Evolutionary conservation across 1,284 basidiomycete species (phyloP).

Genomic region (Peniophora sp.): DNA sequence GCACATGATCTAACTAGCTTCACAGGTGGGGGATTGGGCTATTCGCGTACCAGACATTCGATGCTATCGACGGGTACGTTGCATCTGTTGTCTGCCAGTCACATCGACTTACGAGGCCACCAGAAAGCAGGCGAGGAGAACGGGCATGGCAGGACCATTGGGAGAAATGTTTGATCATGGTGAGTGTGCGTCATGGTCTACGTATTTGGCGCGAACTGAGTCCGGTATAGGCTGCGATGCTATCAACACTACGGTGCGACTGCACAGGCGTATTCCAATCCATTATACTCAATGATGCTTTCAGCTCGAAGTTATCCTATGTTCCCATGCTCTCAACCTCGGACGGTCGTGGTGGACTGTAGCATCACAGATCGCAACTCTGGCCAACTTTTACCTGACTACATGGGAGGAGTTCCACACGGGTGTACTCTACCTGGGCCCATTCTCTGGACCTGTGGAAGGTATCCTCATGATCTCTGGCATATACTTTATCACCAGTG

Average conservation of each 20-base stretch:
- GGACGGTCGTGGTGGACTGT: conserved; percentile 97
- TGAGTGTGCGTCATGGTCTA: conserved; percentile 18
- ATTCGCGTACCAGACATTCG: conserved; percentile 89
- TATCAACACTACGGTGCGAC: conserved; percentile 83
- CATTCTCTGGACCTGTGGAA: conserved; percentile 94
- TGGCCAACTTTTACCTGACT: conserved; percentile 92
- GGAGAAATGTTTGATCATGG: conserved; percentile 99
- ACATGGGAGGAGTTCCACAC: conserved; percentile 99
- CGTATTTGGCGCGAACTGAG: background rate
- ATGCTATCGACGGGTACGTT: conserved; percentile 78
- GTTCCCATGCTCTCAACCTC: conserved; percentile 81
- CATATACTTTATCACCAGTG: conserved; percentile 76
- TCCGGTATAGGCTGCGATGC: conserved; percentile 72
- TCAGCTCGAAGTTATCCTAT: conserved; percentile 80
- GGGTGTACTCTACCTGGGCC: conserved; percentile 82
- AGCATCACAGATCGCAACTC: conserved; percentile 75
- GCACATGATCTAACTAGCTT: background rate
- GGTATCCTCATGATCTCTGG: conserved; percentile 84
- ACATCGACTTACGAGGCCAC: conserved; percentile 4
- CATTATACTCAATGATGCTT: background rate
- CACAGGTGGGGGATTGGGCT: conserved; percentile 82
- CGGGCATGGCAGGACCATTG: conserved; percentile 92
- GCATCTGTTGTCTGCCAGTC: background rate
- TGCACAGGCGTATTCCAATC: background rate
- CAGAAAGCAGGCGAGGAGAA: conserved; percentile 91